These are phyloP conservation scores for Strigomonas culicis DNA, from an alignment of 208 protist genomes.

Conservation along the genomic window DNA sequence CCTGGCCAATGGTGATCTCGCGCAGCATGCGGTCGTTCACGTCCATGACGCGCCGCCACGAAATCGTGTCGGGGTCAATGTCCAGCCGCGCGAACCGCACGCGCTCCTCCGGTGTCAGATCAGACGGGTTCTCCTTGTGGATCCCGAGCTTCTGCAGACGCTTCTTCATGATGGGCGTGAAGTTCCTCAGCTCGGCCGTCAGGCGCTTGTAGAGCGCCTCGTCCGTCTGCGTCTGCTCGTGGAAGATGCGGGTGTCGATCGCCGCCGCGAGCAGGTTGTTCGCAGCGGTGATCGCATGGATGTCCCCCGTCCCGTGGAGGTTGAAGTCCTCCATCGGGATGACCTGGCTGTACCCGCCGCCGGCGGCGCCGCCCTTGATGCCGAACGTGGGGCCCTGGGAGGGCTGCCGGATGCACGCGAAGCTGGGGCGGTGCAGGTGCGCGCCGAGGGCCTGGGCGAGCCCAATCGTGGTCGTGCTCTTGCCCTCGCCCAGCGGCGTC, in stretches of 20 bases:
- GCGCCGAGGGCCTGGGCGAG: slow-evolving; percentile 96
- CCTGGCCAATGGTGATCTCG: slow-evolving; percentile 93
- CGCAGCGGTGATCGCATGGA: slow-evolving; percentile 98
- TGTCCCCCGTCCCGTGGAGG: slow-evolving; percentile 98
- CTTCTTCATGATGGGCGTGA: slow-evolving; percentile 90
- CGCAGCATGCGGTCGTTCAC: slow-evolving; percentile 97
- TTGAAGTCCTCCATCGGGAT: slow-evolving; percentile 98
- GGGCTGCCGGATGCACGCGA: slow-evolving; percentile 97
- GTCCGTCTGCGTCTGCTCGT: slow-evolving; percentile 94
- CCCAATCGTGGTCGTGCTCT: slow-evolving; percentile 97
- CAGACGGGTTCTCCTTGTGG: slow-evolving; percentile 83
- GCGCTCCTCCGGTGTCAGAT: slow-evolving; percentile 88
- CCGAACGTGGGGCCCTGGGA: slow-evolving; percentile 97
- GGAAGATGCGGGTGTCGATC: slow-evolving; percentile 97
- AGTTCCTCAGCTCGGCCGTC: slow-evolving; percentile 64
- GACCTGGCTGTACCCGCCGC: slow-evolving; percentile 97
- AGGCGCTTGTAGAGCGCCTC: slow-evolving; percentile 84
- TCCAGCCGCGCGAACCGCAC: slow-evolving; percentile 93
- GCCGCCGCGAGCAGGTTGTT: slow-evolving; percentile 97
- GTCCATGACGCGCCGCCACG: slow-evolving; percentile 96
- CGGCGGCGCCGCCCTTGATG: slow-evolving; percentile 97
- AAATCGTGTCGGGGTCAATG: slow-evolving; percentile 95
- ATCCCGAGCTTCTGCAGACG: slow-evolving; percentile 94
- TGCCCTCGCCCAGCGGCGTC: slow-evolving; percentile 96
- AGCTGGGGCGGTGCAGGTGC: slow-evolving; percentile 90